Evolutionary conservation across 2,329 filamentous ascomycete species (phyloP).

Genomic region (Coniochaeta sp.): DNA sequence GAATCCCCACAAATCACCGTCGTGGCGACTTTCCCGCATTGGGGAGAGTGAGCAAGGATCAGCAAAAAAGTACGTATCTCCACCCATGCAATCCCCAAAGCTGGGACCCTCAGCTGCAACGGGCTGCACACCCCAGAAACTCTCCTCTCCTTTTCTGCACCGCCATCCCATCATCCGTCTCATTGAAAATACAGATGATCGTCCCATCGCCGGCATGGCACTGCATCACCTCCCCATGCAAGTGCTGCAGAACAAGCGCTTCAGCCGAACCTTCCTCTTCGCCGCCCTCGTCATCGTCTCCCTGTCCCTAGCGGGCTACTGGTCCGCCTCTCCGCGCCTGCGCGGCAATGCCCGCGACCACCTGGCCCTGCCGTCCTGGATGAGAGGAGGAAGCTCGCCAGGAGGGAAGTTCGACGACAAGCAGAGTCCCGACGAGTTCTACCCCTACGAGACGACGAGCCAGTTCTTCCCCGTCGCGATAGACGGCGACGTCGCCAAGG

Average conservation of each 20-base stretch:
- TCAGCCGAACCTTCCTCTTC: background rate
- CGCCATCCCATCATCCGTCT: background rate
- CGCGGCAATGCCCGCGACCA: slow-evolving; percentile 1
- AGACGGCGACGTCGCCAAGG: slow-evolving; percentile 8
- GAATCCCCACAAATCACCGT: background rate
- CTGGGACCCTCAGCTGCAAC: background rate
- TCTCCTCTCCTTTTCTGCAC: background rate
- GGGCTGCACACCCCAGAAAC: background rate
- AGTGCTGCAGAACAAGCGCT: background rate
- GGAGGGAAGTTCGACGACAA: no score
- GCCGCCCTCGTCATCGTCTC: background rate
- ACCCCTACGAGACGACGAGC: slow-evolving; percentile 17
- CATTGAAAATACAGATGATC: no score
- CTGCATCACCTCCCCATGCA: background rate
- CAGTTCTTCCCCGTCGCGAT: slow-evolving; percentile 17
- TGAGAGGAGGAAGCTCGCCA: no score
- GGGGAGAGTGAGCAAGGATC: background rate
- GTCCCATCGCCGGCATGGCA: slow-evolving; percentile 1
- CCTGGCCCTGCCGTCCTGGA: background rate
- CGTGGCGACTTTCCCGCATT: background rate
- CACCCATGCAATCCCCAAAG: background rate
- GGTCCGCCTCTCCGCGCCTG: background rate
- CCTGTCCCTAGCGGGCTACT: background rate
- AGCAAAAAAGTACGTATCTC: no score
- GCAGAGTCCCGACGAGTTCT: slow-evolving; percentile 7